Percentiles rank a stretch among this genome's conserved stretches.
These are phyloP conservation scores for Scleroderma citrinum DNA, from an alignment of 768 basidiomycete genomes.

Conservation along the genomic window DNA sequence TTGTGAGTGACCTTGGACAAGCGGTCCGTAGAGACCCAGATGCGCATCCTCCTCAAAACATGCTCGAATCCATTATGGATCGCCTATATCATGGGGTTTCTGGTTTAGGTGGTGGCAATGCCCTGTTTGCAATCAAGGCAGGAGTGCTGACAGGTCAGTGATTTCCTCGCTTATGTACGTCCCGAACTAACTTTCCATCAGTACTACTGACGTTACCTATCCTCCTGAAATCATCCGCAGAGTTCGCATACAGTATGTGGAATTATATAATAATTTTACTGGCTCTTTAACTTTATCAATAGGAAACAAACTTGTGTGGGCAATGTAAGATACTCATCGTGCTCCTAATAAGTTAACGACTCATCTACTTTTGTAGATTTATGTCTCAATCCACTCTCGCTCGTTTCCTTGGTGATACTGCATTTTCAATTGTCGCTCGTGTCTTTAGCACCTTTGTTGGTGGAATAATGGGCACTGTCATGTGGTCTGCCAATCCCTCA, in stretches of 20 bases:
- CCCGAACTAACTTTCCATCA: conserved; percentile 13
- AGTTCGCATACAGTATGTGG: conserved; percentile 52
- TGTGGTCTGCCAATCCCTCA: conserved; percentile 47
- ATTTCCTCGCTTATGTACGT: neutral
- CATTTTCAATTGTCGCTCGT: conserved; percentile 57
- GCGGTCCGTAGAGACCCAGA: conserved; percentile 65
- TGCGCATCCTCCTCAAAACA: conserved; percentile 62
- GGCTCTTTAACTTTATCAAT: conserved; percentile 3
- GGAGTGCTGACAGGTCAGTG: conserved; percentile 52
- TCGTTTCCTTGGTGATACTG: conserved; percentile 72
- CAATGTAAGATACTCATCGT: conserved; percentile 42
- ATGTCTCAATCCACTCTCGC: conserved; percentile 72
- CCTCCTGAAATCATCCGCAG: conserved; percentile 48
- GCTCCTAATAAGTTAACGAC: no score
- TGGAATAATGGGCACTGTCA: conserved; percentile 51
- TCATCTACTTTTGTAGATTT: conserved; percentile 34
- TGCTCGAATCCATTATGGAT: conserved; percentile 46
- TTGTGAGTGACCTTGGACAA: conserved; percentile 46
- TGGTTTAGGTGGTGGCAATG: conserved; percentile 50
- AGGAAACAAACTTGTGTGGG: conserved; percentile 70
- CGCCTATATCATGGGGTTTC: conserved; percentile 35
- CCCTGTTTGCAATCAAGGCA: conserved; percentile 66
- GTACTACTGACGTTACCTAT: conserved; percentile 56
- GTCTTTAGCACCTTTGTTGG: conserved; percentile 63
- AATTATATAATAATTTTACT: neutral